Base-by-base conservation (phyloP, 2,329 filamentous ascomycete genomes). In the Cladophialophora yegresii region DNA sequence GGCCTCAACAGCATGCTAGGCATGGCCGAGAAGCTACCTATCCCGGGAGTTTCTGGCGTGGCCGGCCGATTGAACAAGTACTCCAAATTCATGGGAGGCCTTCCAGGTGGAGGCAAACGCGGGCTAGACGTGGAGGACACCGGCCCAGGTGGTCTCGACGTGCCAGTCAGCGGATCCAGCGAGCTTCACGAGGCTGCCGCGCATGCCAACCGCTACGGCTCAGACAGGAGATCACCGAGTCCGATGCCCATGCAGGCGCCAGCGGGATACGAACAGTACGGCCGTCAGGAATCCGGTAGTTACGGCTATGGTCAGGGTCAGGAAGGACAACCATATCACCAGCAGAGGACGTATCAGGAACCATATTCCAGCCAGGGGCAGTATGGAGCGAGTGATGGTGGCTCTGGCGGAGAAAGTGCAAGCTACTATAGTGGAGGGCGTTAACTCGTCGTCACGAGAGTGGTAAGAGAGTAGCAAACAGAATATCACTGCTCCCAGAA, bases 1-100 rank as follows among this genome's bases (percentile, higher is more conserved):
- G 68, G 69, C 16, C 50, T 70, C 30, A 57, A 61, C 32, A 65
- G 67, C 51, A 62, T 72, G 59, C 61, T 72, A 33, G 61, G 58
- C 54, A 62, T 71, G 49, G 69, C 69, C 22, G 61, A 58, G 9
- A 69, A 71, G 54, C 58, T 72, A n/a, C 69, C 70, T 10, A 67
- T 71, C 45, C 68, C 69, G 1, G 71, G 71, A 2, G 62, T 67
- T 1, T 54, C 58, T 10, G 64, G 65, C 23, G 61, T 67, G n/a
- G 50, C 62, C n/a, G 60, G 58, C 43, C 53, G 63, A 30, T 54
- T 70, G 45, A 69, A 63, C 63, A 70, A 69, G 56, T 71, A 70
- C 65, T 54, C 49, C 45, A 72, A 72, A 58, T 62, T 70, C 40
- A 62, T 65, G 33, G 63, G 65, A 32, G 59, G 57, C 5, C 58